Conservation (phyloP, 2,329 filamentous ascomycete species). For the Epichloe brachyelytri region DNA sequence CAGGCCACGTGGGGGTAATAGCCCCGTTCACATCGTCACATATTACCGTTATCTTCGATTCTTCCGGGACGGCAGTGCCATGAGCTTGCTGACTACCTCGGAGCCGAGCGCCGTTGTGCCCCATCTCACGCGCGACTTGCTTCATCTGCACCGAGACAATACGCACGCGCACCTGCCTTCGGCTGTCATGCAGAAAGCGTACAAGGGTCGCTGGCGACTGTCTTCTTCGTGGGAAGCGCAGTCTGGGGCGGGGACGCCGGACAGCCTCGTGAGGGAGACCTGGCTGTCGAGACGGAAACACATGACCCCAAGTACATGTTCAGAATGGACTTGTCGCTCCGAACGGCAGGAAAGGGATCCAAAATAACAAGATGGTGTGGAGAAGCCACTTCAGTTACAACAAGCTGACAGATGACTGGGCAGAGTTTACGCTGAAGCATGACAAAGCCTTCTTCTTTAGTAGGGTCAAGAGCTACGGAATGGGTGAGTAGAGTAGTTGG, state of each 20-base stretch:
- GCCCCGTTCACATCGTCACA: conserved; percentile 84
- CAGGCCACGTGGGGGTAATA: conserved; percentile 58
- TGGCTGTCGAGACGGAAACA: conserved; percentile 81
- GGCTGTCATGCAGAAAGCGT: conserved; percentile 54
- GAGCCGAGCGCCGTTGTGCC: conserved; percentile 84
- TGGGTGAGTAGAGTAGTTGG: conserved; percentile 21
- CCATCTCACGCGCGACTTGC: conserved; percentile 59
- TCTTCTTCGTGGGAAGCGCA: conserved; percentile 13
- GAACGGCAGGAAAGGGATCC: conserved; percentile 46
- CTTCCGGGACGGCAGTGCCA: conserved; percentile 74
- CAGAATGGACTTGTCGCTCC: conserved; percentile 64
- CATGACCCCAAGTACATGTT: conserved; percentile 69
- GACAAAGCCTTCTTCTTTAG: conserved; percentile 57
- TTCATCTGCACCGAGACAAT: conserved; percentile 33
- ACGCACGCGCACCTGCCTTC: conserved; percentile 22
- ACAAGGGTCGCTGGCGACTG: conserved; percentile 43
- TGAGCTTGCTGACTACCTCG: conserved; percentile 67
- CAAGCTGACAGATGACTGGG: conserved; percentile 79
- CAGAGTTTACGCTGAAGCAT: conserved; percentile 56
- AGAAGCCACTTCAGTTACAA: conserved; percentile 88
- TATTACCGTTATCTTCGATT: conserved; percentile 97
- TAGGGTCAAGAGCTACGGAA: conserved; percentile 49
- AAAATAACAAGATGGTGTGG: conserved; percentile 86
- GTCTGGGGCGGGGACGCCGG: not conserved
- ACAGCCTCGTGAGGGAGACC: conserved; percentile 43